Percentiles rank a stretch among this genome's conserved stretches.
Conservation (phyloP, 495 filamentous ascomycete species). For the Penicillium cataractarum region DNA sequence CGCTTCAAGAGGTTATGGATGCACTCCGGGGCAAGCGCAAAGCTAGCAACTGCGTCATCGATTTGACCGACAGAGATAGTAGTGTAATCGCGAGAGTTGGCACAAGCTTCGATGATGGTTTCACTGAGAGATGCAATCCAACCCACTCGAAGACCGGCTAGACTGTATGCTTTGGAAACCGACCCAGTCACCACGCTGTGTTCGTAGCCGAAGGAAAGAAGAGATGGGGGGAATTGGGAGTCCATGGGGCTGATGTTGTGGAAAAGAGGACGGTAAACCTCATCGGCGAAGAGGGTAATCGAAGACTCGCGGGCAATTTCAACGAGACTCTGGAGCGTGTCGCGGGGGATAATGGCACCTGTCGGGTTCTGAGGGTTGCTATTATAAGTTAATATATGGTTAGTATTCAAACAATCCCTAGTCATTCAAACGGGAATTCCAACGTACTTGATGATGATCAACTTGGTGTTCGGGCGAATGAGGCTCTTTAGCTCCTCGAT, state of each 20-base stretch:
- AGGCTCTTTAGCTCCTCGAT: conserved; percentile 67
- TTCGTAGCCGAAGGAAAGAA: conserved; percentile 71
- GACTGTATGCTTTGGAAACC: conserved; percentile 83
- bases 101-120: conserved; percentile 66
- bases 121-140: conserved; percentile 76
- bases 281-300: conserved; percentile 75
- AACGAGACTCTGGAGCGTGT: conserved; percentile 63
- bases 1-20: conserved; percentile 68
- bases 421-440: background rate
- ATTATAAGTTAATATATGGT: conserved; percentile 12
- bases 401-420: background rate
- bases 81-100: conserved; percentile 76
- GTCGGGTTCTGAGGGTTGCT: conserved; percentile 93
- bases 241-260: conserved; percentile 66
- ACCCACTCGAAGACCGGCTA: conserved; percentile 81
- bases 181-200: conserved; percentile 76
- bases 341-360: conserved; percentile 67
- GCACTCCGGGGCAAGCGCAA: conserved; percentile 65
- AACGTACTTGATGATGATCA: conserved; percentile 66
- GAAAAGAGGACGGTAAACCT: conserved; percentile 91
- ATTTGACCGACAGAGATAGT: conserved; percentile 83
- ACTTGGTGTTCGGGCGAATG: conserved; percentile 74
- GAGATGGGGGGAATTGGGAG: conserved; percentile 64
- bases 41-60: conserved; percentile 78
- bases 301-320: conserved; percentile 62